These are phyloP conservation scores for Fusarium setosum DNA, from an alignment of 2,329 filamentous ascomycete genomes.

Conservation along the genomic window DNA sequence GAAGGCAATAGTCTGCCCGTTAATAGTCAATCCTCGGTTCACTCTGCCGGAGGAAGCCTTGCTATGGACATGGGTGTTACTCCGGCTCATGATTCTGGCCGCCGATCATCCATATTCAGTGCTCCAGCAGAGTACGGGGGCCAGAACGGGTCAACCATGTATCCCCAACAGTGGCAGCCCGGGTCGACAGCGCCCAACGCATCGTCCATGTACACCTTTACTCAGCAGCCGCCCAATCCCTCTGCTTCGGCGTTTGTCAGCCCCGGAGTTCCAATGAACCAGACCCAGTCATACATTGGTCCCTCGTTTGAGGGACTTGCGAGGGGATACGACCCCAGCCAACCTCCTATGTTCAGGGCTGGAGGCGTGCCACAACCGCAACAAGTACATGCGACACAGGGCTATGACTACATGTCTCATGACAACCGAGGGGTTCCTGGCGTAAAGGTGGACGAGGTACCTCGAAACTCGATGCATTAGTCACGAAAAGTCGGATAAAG, in stretches of 20 bases:
- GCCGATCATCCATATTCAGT: conserved; percentile 58
- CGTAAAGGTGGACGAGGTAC: conserved; percentile 45
- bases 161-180: conserved; percentile 58
- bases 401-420: conserved; percentile 50
- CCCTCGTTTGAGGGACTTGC: conserved; percentile 49
- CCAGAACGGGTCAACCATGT: conserved; percentile 52
- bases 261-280: conserved; percentile 46
- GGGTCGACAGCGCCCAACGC: conserved; percentile 54
- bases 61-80: conserved; percentile 58
- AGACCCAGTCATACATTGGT: conserved; percentile 49
- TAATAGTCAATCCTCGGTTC: conserved; percentile 49
- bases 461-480: conserved; percentile 45
- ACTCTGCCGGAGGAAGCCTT: conserved; percentile 48
- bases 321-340: conserved; percentile 48
- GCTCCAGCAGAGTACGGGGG: conserved; percentile 55
- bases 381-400: conserved; percentile 44
- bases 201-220: conserved; percentile 59
- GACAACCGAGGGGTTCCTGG: conserved; percentile 48
- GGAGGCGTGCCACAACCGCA: conserved; percentile 44
- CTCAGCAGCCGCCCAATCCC: conserved; percentile 50
- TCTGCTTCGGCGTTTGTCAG: conserved; percentile 47
- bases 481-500: neutral
- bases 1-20: conserved; percentile 51
- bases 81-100: conserved; percentile 56
- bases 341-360: conserved; percentile 48